Base-by-base conservation (phyloP, 164 flowering plant genomes). In the Umbellularia californica region DNA sequence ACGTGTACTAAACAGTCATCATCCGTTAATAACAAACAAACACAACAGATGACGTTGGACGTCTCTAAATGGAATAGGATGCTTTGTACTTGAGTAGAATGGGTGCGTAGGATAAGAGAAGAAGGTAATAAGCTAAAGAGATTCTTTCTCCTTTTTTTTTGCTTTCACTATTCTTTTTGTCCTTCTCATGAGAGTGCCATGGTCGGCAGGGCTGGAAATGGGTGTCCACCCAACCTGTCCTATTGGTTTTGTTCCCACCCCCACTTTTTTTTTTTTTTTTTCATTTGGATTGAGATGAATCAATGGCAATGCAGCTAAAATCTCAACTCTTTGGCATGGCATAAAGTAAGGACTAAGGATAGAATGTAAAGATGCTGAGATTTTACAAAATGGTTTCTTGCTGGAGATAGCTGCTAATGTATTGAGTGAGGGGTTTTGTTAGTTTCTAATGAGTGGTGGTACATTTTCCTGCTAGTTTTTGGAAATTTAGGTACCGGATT, bases 171-270 rank as follows among this genome's bases (percentile, higher is more conserved):
- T 17, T 55, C n/a, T 27, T 51, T 66, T 28, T 66, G 69, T 86
- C 85, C 75, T 81, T 87, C 87, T 90, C 96, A 90, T 89, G 90
- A 78, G 91, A 87, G 72, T 87, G 88, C 87, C 90, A 83, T 88
- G 90, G 87, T 86, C 82, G 82, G 88, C 76, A 72, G 81, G 84
- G 92, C 85, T 85, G 86, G 81, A 80, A 70, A 73, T 68, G 50
- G 66, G n/a, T 58, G 70, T 50, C 30, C 41, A 41, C 47, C 58
- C 74, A 67, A 68, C 66, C 55, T 63, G 58, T 51, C 71, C 74
- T 69, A 69, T 77, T 73, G 70, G 77, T 70, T 70, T 77, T 68
- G 10, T 62, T 47, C 77, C 77, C 72, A 41, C 47, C 74, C n/a
- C 47, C 35, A 30, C 5, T 30, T 30, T 30, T 2, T 30, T 5